These are phyloP conservation scores for Peronospora belbahrii DNA, from an alignment of 352 stramenopile genomes.

Conservation along the genomic window DNA sequence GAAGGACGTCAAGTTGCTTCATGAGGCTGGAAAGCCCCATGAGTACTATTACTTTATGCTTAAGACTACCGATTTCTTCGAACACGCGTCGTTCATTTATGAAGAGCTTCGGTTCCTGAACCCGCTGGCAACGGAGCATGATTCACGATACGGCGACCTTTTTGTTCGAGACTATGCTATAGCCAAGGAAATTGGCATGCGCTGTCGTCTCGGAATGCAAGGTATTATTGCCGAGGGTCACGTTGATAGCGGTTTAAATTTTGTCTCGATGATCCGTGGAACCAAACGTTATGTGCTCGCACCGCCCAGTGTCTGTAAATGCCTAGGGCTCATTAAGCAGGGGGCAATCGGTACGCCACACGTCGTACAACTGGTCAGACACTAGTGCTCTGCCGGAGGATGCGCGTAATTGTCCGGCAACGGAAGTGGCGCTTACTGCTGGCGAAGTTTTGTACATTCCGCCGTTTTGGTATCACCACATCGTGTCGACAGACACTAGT, in stretches of 20 bases:
- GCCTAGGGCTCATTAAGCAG: constrained; percentile 61
- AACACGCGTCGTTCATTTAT: constrained; percentile 48
- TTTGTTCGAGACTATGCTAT: constrained; percentile 38
- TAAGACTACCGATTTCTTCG: constrained; percentile 36
- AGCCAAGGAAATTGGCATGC: constrained; percentile 45
- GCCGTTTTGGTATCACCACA: constrained; percentile 94
- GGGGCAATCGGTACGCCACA: constrained; percentile 87
- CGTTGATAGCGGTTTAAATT: constrained; percentile 91
- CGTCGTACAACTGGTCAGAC: constrained; percentile 88
- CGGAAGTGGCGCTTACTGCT: constrained; percentile 87
- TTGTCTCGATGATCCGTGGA: constrained; percentile 88
- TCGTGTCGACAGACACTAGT: constrained; percentile 90
- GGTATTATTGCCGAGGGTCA: constrained; percentile 91
- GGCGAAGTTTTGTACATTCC: constrained; percentile 94
- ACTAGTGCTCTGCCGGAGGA: constrained; percentile 20
- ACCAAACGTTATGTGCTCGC: constrained; percentile 90
- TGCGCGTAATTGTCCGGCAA: constrained; percentile 46
- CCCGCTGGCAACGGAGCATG: constrained; percentile 63
- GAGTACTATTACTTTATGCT: constrained; percentile 60
- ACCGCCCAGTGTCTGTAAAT: constrained; percentile 82
- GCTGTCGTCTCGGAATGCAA: constrained; percentile 86
- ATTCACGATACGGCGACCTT: constrained; percentile 37
- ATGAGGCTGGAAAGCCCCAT: constrained; percentile 10
- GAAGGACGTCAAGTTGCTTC: constrained; percentile 13
- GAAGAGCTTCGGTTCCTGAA: constrained; percentile 90